Conservation (phyloP, 306 rosid species). For the Inga leiocalycina region DNA sequence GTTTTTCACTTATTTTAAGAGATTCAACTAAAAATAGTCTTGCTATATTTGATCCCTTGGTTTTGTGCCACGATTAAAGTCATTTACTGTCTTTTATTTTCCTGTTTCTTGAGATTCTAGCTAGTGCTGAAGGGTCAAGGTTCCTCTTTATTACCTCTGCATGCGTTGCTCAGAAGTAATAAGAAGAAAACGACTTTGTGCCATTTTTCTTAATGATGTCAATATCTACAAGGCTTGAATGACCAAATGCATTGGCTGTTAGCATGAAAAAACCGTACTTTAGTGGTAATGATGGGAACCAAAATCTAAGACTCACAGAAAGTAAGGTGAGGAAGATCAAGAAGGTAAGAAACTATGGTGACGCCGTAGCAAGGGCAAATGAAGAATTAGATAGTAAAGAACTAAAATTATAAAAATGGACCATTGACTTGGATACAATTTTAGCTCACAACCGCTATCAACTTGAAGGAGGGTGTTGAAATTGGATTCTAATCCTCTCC, state of each 20-base stretch:
- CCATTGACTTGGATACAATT: not conserved
- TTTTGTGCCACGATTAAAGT: not conserved
- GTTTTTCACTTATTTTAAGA: not conserved
- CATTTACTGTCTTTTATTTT: not conserved
- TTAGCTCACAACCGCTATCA: not conserved
- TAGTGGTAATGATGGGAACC: not conserved
- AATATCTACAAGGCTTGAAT: not conserved
- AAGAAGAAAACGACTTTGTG: not conserved
- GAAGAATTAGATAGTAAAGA: not conserved
- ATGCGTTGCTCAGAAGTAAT: not conserved
- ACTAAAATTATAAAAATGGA: not conserved
- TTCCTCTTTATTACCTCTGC: not conserved
- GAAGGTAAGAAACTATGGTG: not conserved
- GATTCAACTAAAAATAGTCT: not conserved
- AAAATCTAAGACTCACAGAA: not conserved
- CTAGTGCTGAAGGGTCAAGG: not conserved
- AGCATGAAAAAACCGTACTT: not conserved
- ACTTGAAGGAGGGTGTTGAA: not conserved
- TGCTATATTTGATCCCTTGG: not conserved
- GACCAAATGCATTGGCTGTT: not conserved
- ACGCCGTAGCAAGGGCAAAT: not conserved
- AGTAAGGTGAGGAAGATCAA: not conserved
- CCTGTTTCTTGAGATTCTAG: not conserved
- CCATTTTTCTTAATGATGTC: not conserved
- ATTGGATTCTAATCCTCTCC: not conserved